phyloP scores from a whole-genome alignment of 192 early-diverging fungal genomes.

The Gaertneriomyces sp. region DNA sequence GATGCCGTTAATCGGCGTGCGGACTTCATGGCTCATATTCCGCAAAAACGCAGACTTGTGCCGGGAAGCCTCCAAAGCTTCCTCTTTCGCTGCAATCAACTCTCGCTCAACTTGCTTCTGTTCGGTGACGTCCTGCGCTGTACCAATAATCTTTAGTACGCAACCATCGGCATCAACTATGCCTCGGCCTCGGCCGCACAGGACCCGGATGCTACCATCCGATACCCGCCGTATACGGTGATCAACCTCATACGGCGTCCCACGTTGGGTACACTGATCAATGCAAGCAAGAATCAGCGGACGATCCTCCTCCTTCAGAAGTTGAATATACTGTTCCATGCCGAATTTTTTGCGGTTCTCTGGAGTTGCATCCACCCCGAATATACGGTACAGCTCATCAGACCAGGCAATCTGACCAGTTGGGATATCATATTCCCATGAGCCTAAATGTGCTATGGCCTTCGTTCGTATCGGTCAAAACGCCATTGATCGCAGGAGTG shows the following conservation, averaged over 20 bases:
- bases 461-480: neutral
- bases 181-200: neutral
- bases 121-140: conserved; percentile 3
- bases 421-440: conserved; percentile 4
- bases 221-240: neutral
- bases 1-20: conserved; percentile 1
- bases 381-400: conserved; percentile 4
- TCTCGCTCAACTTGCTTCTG: conserved; percentile 1
- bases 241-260: conserved; percentile 8
- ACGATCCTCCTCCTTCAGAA: conserved; percentile 1
- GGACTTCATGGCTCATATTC: conserved; percentile 4
- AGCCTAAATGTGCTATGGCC: conserved; percentile 4
- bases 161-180: neutral
- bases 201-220: neutral
- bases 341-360: neutral
- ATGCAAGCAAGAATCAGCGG: neutral
- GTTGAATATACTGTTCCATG: conserved; percentile 2
- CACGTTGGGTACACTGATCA: conserved; percentile 4
- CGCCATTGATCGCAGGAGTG: neutral
- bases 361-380: neutral
- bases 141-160: neutral
- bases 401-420: neutral
- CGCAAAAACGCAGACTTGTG: neutral
- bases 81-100: neutral
- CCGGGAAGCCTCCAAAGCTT: neutral